Base-by-base conservation (phyloP, 352 stramenopile species). In the Pythium sukuiense region DNA sequence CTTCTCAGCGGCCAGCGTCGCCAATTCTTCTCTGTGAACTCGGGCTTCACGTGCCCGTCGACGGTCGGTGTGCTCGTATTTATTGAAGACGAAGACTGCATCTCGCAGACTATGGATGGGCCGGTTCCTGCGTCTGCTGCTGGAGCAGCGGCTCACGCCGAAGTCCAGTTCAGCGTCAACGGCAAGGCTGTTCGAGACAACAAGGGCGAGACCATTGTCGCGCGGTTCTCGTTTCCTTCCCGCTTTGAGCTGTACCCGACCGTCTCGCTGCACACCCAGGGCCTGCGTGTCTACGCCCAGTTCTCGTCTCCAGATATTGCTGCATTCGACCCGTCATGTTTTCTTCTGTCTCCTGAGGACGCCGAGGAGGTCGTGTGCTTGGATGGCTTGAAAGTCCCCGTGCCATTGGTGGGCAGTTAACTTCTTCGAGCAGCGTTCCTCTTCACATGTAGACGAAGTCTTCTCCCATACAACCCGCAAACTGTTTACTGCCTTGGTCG, bases 261-360 rank as follows among this genome's bases (percentile, higher is more conserved):
- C 2, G 72, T 96, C 62, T 93, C 85, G 27, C 76, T 96, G 41
- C 85, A 96, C 74, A 92, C 85, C 26, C 87, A 91, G 48, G 81
- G 89, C 52, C 74, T 92, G 20, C 81, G 88, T 49, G 86, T 93
- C 13, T 83, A 88, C 56, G 85, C 84, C 33, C 83, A 85, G 29
- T 93, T 96, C 67, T 94, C 86, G 48, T 79, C 78, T 29, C 77
- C 86, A 1, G 86, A 94, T 59, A 85, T 94, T 45, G 76, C 65
- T 8, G 53, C 61, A 3, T 71, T 87, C 27, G 72, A 91, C 65
- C 73, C 85, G 50, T 66, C 76, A 12, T 78, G 84, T 52, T 79
- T 92, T 59, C 67, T 82, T 20, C 64, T 91, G 46, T 46, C 57
- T 30, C 56, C 45, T 0, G 66, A 79, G 53, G 61, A 67, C 5